Conservation (phyloP, 2,329 filamentous ascomycete species). For the Pseudogymnoascus sp. region DNA sequence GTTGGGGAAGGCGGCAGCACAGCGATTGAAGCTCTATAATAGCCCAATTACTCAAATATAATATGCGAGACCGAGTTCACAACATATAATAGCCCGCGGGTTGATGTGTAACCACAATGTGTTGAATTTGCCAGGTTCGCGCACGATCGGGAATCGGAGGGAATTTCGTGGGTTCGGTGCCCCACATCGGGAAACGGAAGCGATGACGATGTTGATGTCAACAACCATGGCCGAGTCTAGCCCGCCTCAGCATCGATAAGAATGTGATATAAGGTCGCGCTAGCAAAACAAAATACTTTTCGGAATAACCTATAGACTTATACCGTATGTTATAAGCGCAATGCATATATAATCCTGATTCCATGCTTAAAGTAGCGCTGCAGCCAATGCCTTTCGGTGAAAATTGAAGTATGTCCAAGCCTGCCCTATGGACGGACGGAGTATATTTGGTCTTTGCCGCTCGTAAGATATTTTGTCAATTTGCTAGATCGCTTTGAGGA, state of each 20-base stretch:
- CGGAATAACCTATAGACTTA: not conserved
- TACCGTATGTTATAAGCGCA: not conserved
- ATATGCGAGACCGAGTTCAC: not conserved
- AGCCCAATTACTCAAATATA: conserved; percentile 3
- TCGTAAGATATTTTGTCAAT: not conserved
- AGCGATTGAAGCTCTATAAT: not conserved
- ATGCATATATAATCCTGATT: not conserved
- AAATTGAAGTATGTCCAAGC: not conserved
- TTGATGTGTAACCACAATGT: not conserved
- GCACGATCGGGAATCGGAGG: not conserved
- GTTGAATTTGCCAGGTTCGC: not conserved
- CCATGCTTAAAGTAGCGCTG: too few relatives aligned
- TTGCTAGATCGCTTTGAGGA: not conserved
- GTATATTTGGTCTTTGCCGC: not conserved
- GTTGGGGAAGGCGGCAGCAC: not conserved
- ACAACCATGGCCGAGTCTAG: not conserved
- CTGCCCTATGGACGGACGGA: not conserved
- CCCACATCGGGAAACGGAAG: conserved; percentile 4
- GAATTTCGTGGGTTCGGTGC: conserved; percentile 1
- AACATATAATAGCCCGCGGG: not conserved
- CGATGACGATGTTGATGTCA: conserved; percentile 3
- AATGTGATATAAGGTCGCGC: not conserved
- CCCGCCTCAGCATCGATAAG: not conserved
- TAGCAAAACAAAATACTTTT: not conserved
- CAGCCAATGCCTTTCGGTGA: not conserved